A percentile compares a stretch with the other conserved stretches of the same genome.
Evolutionary conservation across 2,329 filamentous ascomycete species (phyloP).

Genomic region (Aspergillus melleus): DNA sequence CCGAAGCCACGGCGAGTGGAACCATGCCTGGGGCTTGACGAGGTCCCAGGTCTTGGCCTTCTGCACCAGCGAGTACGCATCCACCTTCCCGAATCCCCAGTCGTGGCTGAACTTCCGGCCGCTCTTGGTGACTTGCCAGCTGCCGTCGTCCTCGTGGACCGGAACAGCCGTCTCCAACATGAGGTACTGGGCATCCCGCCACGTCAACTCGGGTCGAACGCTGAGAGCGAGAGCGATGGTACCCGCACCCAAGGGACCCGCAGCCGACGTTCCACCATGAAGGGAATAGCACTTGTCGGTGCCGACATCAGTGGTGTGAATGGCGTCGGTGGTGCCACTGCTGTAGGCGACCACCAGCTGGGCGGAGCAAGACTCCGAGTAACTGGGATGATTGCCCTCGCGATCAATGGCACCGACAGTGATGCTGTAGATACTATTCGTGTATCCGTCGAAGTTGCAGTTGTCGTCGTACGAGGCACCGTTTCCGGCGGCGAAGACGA

Average conservation of each 20-base stretch:
- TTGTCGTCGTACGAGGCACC: conserved; percentile 86
- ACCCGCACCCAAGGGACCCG: conserved; percentile 87
- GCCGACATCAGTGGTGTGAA: conserved; percentile 96
- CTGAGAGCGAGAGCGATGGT: conserved; percentile 87
- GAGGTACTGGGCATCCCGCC: conserved; percentile 94
- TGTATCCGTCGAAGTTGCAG: conserved; percentile 99
- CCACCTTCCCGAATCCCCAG: conserved; percentile 93
- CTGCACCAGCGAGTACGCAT: conserved; percentile 82
- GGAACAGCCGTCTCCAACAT: conserved; percentile 81
- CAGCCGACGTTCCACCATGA: conserved; percentile 96
- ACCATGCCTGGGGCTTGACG: conserved; percentile 96
- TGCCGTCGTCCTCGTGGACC: conserved; percentile 69
- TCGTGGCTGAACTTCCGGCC: conserved; percentile 91
- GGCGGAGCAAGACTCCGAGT: conserved; percentile 94
- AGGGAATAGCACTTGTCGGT: conserved; percentile 71
- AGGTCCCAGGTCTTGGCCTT: conserved; percentile 79
- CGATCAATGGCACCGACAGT: conserved; percentile 92
- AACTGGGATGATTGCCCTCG: conserved; percentile 85
- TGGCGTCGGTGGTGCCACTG: conserved; percentile 82
- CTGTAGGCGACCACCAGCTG: conserved; percentile 96
- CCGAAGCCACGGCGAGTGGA: conserved; percentile 88
- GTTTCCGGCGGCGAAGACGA: conserved; percentile 95
- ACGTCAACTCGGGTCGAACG: conserved; percentile 80
- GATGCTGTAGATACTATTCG: conserved; percentile 98
- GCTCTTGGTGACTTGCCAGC: conserved; percentile 79